Evolutionary conservation across 192 early-diverging fungal genomes (phyloP).

Genomic region (Chytriomyces confervae): DNA sequence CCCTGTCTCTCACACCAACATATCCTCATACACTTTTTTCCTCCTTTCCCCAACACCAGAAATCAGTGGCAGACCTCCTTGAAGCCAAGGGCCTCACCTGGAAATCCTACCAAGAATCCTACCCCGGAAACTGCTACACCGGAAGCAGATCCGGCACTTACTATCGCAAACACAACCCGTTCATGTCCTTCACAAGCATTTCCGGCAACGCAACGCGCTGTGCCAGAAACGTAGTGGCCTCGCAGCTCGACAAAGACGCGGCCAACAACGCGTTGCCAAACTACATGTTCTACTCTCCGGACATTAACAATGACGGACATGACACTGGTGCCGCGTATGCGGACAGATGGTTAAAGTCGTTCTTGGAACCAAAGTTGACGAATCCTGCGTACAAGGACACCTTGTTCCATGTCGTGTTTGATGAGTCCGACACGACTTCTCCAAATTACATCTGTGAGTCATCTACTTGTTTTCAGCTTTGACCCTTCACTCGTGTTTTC

Average conservation of each 20-base stretch:
- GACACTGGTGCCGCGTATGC: slow-evolving; percentile 34
- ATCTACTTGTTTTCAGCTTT: neutral
- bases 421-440: slow-evolving; percentile 37
- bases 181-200: slow-evolving; percentile 63
- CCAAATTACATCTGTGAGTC: slow-evolving; percentile 29
- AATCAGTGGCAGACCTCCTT: slow-evolving; percentile 57
- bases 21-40: neutral
- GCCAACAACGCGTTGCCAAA: slow-evolving; percentile 55
- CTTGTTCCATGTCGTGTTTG: slow-evolving; percentile 49
- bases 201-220: slow-evolving; percentile 59
- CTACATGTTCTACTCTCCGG: slow-evolving; percentile 70
- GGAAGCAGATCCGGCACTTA: slow-evolving; percentile 46
- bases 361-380: slow-evolving; percentile 56
- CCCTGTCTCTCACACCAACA: neutral
- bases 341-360: slow-evolving; percentile 59
- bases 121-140: slow-evolving; percentile 59
- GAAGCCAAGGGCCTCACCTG: slow-evolving; percentile 63
- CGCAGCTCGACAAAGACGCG: slow-evolving; percentile 63
- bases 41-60: neutral
- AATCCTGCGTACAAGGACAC: slow-evolving; percentile 54
- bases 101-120: slow-evolving; percentile 69
- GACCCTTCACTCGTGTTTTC: slow-evolving; percentile 27
- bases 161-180: slow-evolving; percentile 78
- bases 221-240: slow-evolving; percentile 64
- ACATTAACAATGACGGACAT: slow-evolving; percentile 57